A percentile compares a stretch with the other conserved stretches of the same genome.
Evolutionary conservation across 1,284 basidiomycete species (phyloP).

Genomic region (Ceratobasidium sp.): DNA sequence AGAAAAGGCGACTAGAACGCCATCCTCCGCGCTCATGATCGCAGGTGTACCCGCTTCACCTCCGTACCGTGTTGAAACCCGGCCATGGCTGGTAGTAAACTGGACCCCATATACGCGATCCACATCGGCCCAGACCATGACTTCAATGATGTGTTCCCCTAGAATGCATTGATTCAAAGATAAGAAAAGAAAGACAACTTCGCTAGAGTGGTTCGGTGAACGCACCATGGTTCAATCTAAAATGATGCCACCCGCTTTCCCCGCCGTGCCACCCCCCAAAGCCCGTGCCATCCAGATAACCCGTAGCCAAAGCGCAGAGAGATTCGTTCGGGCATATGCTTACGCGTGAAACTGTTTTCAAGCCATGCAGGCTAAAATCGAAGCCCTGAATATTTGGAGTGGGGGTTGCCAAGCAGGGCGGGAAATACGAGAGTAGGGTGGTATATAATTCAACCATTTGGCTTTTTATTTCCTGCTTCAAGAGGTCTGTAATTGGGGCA

Average conservation of each 20-base stretch:
- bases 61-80: constrained; percentile 6
- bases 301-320: neutral
- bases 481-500: constrained; percentile 1
- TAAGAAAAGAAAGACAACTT: neutral
- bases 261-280: neutral
- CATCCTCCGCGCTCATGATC: neutral
- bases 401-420: neutral
- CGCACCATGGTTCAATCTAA: constrained; percentile 4
- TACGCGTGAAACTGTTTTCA: neutral
- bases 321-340: neutral
- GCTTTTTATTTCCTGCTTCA: neutral
- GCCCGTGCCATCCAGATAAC: neutral
- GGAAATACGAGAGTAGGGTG: constrained; percentile 9
- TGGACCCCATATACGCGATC: neutral
- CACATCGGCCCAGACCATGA: neutral
- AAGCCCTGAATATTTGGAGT: neutral
- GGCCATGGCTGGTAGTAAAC: constrained; percentile 17
- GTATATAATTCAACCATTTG: constrained; percentile 2
- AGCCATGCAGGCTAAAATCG: neutral
- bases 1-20: constrained; percentile 4
- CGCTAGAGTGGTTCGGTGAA: no score
- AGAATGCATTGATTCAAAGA: neutral
- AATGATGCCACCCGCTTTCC: neutral
- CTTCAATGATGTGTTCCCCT: constrained; percentile 29
- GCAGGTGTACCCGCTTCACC: constrained; percentile 3